Evolutionary conservation across 2,329 filamentous ascomycete species (phyloP).

Genomic region (Fusarium succisae): DNA sequence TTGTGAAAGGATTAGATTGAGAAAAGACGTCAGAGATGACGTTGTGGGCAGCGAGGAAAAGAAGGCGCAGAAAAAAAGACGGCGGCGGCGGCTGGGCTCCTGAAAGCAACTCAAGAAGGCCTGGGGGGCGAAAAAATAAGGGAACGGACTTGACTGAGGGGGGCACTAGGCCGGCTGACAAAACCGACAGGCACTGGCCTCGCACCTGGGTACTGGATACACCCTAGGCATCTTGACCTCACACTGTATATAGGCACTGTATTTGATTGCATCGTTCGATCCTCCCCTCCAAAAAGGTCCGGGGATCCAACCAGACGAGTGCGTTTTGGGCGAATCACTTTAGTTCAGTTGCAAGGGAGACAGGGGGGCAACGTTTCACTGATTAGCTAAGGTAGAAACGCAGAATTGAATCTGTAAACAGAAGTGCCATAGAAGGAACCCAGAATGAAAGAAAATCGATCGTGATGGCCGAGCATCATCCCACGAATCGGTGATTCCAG

Average conservation of each 20-base stretch:
- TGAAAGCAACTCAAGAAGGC: slow-evolving; percentile 37
- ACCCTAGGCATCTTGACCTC: neutral
- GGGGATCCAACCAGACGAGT: slow-evolving; percentile 25
- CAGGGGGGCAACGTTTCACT: slow-evolving; percentile 6
- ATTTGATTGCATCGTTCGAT: slow-evolving; percentile 41
- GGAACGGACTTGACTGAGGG: slow-evolving; percentile 22
- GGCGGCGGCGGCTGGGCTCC: slow-evolving; percentile 46
- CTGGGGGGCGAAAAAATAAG: slow-evolving; percentile 32
- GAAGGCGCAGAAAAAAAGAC: slow-evolving; percentile 49
- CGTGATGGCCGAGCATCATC: slow-evolving; percentile 5
- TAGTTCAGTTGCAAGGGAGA: slow-evolving; percentile 1
- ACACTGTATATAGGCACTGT: slow-evolving; percentile 36
- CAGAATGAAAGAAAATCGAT: slow-evolving; percentile 27
- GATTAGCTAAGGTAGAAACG: neutral
- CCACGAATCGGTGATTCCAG: slow-evolving; percentile 12
- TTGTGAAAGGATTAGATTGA: slow-evolving; percentile 51
- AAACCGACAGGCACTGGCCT: slow-evolving; percentile 21
- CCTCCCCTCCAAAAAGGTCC: slow-evolving; percentile 27
- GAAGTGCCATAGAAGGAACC: slow-evolving; percentile 13
- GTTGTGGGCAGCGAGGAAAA: slow-evolving; percentile 52
- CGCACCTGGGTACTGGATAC: neutral
- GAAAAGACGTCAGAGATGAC: slow-evolving; percentile 60
- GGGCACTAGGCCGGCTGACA: slow-evolving; percentile 31
- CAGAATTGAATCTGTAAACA: slow-evolving; percentile 7
- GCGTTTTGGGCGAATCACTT: neutral